A percentile compares a stretch with the other conserved stretches of the same genome.
Evolutionary conservation across 2,329 filamentous ascomycete species (phyloP).

Genomic region (Claviceps capensis): DNA sequence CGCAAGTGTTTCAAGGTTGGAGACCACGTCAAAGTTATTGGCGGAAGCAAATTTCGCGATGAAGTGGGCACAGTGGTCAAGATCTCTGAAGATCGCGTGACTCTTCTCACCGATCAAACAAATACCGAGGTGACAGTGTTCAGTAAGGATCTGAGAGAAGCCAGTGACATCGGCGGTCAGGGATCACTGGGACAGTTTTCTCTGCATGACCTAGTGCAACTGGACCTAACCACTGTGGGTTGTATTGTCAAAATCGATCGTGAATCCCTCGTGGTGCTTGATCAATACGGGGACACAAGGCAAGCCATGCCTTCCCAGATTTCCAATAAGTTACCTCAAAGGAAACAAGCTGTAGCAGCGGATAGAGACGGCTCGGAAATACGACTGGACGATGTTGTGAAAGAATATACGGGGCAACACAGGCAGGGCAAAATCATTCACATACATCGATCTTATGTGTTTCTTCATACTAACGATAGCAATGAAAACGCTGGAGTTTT

Average conservation of each 20-base stretch:
- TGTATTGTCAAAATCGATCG: slow-evolving; percentile 92
- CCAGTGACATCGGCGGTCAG: slow-evolving; percentile 79
- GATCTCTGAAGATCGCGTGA: slow-evolving; percentile 84
- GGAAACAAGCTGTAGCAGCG: slow-evolving; percentile 76
- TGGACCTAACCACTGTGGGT: slow-evolving; percentile 83
- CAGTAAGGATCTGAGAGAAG: slow-evolving; percentile 89
- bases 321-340: slow-evolving; percentile 71
- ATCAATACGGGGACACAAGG: slow-evolving; percentile 75
- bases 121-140: slow-evolving; percentile 95
- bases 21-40: slow-evolving; percentile 98
- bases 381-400: slow-evolving; percentile 78
- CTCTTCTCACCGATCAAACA: slow-evolving; percentile 81
- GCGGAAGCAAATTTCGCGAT: slow-evolving; percentile 83
- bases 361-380: slow-evolving; percentile 92
- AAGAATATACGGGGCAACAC: slow-evolving; percentile 75
- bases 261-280: slow-evolving; percentile 77
- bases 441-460: slow-evolving; percentile 85
- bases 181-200: slow-evolving; percentile 78
- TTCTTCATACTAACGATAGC: slow-evolving; percentile 70
- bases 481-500: slow-evolving; percentile 84
- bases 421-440: slow-evolving; percentile 83
- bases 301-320: slow-evolving; percentile 85
- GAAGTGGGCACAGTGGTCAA: slow-evolving; percentile 96
- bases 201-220: slow-evolving; percentile 84
- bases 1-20: slow-evolving; percentile 86